Evolutionary conservation across 1,284 basidiomycete genomes (phyloP), one percentile per base, ranked within the genome.

Genomic region (Phellopilus nigrolimitatus): DNA sequence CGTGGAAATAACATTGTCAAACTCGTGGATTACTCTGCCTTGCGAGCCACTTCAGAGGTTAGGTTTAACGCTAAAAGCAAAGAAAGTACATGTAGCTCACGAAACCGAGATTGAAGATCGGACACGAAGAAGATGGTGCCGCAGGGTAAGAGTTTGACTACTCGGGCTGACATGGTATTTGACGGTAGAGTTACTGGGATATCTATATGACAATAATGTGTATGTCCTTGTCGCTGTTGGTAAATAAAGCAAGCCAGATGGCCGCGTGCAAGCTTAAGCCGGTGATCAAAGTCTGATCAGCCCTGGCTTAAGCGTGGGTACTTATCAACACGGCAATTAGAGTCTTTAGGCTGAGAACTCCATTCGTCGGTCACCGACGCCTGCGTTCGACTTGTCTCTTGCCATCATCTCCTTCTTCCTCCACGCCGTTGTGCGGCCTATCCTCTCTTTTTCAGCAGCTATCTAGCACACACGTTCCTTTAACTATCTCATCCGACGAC

Each of bases 61-160:
- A 13, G 33, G 21, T 19, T 45, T n/a, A 1, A 3, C 15, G 12
- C 49, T n/a, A 43, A 41, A 42, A 17, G 31, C 6, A 22, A 41
- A 28, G 34, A 22, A 5, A 8, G 24, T 42, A 30, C 10, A 47
- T 30, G 31, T 17, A 12, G 62, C 83, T 62, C 56, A 90, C 89
- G 72, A 69, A 92, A 90, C 53, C 78, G 76, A 12, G 77, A 74
- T 67, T 92, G 89, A 1, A 92, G 68, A 66, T 94, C 91, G 66
- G 90, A 92, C 30, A 89, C 69, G 53, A 93, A 76, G 69, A 94
- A 80, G 24, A 85, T 64, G 9, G 86, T 84, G 6, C 66, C 67
- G 0, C 61, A 60, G 7, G 78, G 72, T 15, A 72, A 64, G 54
- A 80, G 68, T 51, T 65, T 72, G 3, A 64, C 61, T 36, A 71